Percentiles rank a stretch among this genome's conserved stretches.
Conservation (phyloP, 2,329 filamentous ascomycete species). For the Coniella vitis region DNA sequence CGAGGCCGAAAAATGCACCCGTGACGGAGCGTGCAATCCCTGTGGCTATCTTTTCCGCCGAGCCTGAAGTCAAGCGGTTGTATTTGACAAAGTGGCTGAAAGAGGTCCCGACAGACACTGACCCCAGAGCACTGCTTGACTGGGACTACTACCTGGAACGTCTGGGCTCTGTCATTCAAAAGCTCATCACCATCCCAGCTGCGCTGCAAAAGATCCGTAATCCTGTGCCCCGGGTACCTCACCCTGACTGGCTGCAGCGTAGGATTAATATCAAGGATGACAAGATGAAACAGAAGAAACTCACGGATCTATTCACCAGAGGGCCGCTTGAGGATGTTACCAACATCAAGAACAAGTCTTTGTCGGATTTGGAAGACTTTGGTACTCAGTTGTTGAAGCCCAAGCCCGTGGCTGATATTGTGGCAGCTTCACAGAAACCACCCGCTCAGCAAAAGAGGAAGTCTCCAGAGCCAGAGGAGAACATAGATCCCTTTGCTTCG, state of each 20-base stretch:
- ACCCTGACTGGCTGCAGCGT: conserved; percentile 94
- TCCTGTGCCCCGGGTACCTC: conserved; percentile 84
- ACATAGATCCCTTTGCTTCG: conserved; percentile 70
- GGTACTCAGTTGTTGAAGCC: conserved; percentile 61
- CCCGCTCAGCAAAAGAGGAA: conserved; percentile 61
- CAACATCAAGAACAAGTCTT: conserved; percentile 49
- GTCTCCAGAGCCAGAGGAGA: conserved; percentile 60
- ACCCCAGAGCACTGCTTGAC: conserved; percentile 82
- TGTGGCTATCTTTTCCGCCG: conserved; percentile 94
- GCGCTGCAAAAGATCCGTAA: conserved; percentile 93
- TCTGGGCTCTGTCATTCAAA: conserved; percentile 94
- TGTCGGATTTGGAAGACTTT: conserved; percentile 76
- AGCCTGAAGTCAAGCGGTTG: conserved; percentile 76
- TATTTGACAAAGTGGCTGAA: conserved; percentile 95
- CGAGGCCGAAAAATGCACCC: conserved; percentile 76
- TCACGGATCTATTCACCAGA: conserved; percentile 83
- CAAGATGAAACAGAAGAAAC: conserved; percentile 96
- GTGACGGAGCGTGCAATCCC: conserved; percentile 93
- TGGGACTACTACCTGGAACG: conserved; percentile 98
- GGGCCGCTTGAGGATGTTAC: conserved; percentile 67
- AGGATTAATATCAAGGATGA: conserved; percentile 94
- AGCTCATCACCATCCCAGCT: conserved; percentile 96
- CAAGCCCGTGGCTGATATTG: conserved; percentile 48
- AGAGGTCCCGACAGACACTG: conserved; percentile 85
- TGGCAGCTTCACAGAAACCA: conserved; percentile 50